A percentile compares a stretch with the other conserved stretches of the same genome.
These are phyloP conservation scores for Penstemon newberryi DNA, from an alignment of 257 asterid genomes.

Conservation along the genomic window DNA sequence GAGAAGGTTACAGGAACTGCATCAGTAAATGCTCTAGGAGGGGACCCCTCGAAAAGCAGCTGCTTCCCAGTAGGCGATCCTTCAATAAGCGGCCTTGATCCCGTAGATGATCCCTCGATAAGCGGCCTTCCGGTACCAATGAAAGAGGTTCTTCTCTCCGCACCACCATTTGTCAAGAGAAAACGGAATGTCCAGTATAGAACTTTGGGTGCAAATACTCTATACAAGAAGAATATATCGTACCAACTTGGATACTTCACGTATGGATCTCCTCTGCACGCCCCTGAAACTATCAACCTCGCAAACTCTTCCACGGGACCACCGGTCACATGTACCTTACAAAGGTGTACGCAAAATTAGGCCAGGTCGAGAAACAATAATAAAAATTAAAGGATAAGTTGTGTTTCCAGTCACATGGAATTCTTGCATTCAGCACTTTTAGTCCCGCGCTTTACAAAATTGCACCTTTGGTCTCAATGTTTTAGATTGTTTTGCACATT, in stretches of 20 bases:
- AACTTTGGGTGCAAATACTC: slow-evolving; percentile 80
- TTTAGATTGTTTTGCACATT: too few species aligned
- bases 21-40: slow-evolving; percentile 35
- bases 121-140: slow-evolving; percentile 78
- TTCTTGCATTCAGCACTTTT: too few species aligned
- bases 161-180: slow-evolving; percentile 48
- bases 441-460: too few species aligned
- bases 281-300: slow-evolving; percentile 67
- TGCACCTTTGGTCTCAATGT: too few species aligned
- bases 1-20: slow-evolving; percentile 31
- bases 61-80: slow-evolving; percentile 32
- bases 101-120: slow-evolving; percentile 41
- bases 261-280: slow-evolving; percentile 78
- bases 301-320: slow-evolving; percentile 86
- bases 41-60: slow-evolving; percentile 31
- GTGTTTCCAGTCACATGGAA: too few species aligned
- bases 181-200: slow-evolving; percentile 73
- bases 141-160: slow-evolving; percentile 54
- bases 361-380: background rate
- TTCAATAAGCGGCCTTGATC: slow-evolving; percentile 30
- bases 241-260: slow-evolving; percentile 91
- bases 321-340: slow-evolving; percentile 64
- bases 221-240: slow-evolving; percentile 64
- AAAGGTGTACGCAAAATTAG: background rate
- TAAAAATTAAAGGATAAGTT: too few species aligned